Percentiles rank a stretch among this genome's conserved stretches.
Evolutionary conservation across 2,329 filamentous ascomycete species (phyloP).

Genomic region (Hypoxylon sp.): DNA sequence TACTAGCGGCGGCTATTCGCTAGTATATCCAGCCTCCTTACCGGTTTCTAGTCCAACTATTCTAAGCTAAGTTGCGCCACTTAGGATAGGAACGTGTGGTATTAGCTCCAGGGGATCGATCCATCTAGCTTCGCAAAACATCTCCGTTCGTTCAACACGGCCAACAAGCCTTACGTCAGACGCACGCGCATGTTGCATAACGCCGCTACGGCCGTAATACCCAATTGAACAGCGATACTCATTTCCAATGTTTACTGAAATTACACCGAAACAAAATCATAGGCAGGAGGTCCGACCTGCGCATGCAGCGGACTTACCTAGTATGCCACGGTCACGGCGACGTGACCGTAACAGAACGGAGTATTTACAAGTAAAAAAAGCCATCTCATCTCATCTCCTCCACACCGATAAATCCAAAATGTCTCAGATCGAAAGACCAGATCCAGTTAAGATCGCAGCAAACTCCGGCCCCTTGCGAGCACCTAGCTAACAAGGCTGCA

Average conservation of each 20-base stretch:
- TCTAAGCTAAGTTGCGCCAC: conserved; percentile 5
- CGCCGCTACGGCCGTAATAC: conserved; percentile 7
- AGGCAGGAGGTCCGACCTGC: no score
- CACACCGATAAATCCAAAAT: conserved; percentile 4
- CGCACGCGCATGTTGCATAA: conserved; percentile 5
- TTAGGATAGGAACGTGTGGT: not conserved
- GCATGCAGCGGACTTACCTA: not conserved
- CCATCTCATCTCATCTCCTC: conserved; percentile 30
- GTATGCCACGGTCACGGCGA: not conserved
- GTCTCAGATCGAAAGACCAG: conserved; percentile 6
- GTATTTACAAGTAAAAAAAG: not conserved
- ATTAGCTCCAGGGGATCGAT: not conserved
- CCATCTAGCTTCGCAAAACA: not conserved
- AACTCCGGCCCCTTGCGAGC: not conserved
- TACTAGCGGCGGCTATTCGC: conserved; percentile 14
- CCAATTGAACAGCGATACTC: conserved; percentile 1
- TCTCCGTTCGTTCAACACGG: not conserved
- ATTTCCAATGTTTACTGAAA: conserved; percentile 16
- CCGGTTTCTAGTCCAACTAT: conserved; percentile 6
- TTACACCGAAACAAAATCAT: conserved; percentile 21
- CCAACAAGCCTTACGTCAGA: conserved; percentile 24
- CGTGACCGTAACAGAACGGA: not conserved
- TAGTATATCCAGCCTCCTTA: conserved; percentile 1
- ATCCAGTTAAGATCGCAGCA: not conserved
- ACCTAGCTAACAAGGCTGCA: conserved; percentile 6